These are phyloP conservation scores for Penicillium manginii DNA, from an alignment of 495 filamentous ascomycete species.

Conservation along the genomic window DNA sequence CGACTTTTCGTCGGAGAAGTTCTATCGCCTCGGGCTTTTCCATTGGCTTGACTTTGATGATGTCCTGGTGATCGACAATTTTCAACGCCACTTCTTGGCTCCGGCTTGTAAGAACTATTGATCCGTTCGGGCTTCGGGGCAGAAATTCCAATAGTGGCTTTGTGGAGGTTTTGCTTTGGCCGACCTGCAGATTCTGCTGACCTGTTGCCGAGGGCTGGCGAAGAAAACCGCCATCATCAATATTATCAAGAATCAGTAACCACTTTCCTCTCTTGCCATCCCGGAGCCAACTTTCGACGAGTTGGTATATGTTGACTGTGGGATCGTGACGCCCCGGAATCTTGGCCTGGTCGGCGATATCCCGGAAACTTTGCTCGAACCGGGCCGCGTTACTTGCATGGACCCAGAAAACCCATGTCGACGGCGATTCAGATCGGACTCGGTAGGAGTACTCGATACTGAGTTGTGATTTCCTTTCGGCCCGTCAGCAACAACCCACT, in stretches of 20 bases:
- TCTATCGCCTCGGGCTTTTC: neutral
- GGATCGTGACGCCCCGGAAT: slow-evolving; percentile 41
- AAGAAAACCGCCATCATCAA: slow-evolving; percentile 32
- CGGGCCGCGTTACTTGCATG: slow-evolving; percentile 42
- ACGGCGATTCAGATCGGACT: slow-evolving; percentile 34
- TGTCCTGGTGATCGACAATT: slow-evolving; percentile 34
- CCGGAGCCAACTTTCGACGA: slow-evolving; percentile 44
- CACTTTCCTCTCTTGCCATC: slow-evolving; percentile 30
- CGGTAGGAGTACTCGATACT: slow-evolving; percentile 45
- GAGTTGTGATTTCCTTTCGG: slow-evolving; percentile 44
- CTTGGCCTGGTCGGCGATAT: slow-evolving; percentile 42
- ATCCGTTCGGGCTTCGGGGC: slow-evolving; percentile 3
- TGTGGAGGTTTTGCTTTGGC: neutral
- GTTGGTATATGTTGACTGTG: slow-evolving; percentile 42
- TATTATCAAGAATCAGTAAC: slow-evolving; percentile 20
- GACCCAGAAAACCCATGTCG: slow-evolving; percentile 57
- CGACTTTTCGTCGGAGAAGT: too few species aligned
- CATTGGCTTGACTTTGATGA: slow-evolving; percentile 46
- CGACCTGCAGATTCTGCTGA: slow-evolving; percentile 13
- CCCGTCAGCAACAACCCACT: slow-evolving; percentile 7
- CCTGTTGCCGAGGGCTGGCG: neutral
- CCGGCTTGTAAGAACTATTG: slow-evolving; percentile 43
- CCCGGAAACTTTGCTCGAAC: slow-evolving; percentile 43
- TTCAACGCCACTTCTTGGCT: slow-evolving; percentile 27
- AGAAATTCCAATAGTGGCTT: slow-evolving; percentile 5